Evolutionary conservation across 305 asterid species (phyloP), one percentile per base, ranked within the genome.

Genomic region (Fraxinus floribunda): DNA sequence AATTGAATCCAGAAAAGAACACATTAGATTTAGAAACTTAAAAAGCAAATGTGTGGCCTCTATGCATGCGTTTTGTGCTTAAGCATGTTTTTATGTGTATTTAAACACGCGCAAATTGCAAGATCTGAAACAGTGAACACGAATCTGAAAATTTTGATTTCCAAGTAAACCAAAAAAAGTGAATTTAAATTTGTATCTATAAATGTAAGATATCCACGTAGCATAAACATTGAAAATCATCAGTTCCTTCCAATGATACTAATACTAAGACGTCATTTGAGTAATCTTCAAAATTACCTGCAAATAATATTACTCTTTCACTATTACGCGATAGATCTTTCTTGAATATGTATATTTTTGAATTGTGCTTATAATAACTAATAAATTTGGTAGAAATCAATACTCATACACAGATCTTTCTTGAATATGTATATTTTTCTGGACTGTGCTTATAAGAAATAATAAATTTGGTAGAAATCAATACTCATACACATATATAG

Each of bases 191-290:
- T 7, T 74, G 77, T 41, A 79, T 15, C 6, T n/a, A 74, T 24
- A 78, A 84, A 2, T 70, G 6, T 64, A 64, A 64, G 75, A 13
- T 32, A 10, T 30, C 75, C 75, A 30, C 9, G 0, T 30, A 13
- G 75, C 39, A 32, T 15, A 11, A 32, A 30, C 20, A 73, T 24
- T 55, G 55, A 84, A 79, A 82, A 38, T 78, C 66, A 41, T 44
- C 81, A 26, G 26, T 60, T 68, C 55, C 79, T 80, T 77, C 81
- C 77, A 82, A 60, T 39, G 44, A 6, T 20, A 84, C 29, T n/a
- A 74, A 75, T 24, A 36, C 36, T 29, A 68, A 26, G 72, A 26
- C 5, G 38, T 29, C 20, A 30, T 10, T 70, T 70, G 36, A 66
- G 74, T 66, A 66, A 70, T 70, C 75, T 70, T 70, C 30, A 30